Evolutionary conservation across 805 yeast species (phyloP), one percentile per base, ranked within the genome.

Genomic region (Metschnikowia gelsemii): DNA sequence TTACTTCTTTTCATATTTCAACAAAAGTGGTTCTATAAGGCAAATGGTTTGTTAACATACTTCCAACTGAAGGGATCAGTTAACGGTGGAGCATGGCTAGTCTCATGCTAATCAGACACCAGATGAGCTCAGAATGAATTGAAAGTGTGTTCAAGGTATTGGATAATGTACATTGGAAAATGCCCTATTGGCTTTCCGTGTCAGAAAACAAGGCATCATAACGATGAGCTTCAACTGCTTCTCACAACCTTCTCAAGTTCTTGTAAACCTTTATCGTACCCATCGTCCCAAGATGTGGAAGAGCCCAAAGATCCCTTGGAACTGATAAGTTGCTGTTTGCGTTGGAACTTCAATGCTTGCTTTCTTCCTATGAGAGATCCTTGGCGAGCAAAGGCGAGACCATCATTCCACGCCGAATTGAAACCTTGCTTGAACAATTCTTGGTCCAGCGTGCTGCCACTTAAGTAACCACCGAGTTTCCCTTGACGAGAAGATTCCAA

Each of bases 251-350:
- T 31, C 18, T 32, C 43, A 8, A 73, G 79, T 37, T 69, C 70
- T 23, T 61, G 59, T 27, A 78, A 52, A 0, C 88, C 97, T 32
- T 75, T 73, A 37, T 76, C 77, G 56, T 78, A 89, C 0, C 96
- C 97, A 52, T 84, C 93, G 18, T 83, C 88, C 84, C 87, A 91
- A 61, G 86, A 96, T 96, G 96, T 89, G 37, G 79, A 40, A 55
- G 70, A 75, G 9, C 66, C 68, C 50, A 82, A 72, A 4, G 64
- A 54, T 4, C 93, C 91, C 47, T 76, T 73, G 6, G 62, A 56
- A 8, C 61, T 50, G 18, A 78, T 54, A 59, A 88, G 95, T 53
- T 87, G 86, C 1, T 55, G 57, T 26, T 75, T 63, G 48, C 97
- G 74, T n/a, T 84, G 75, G 11, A 54, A 50, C 46, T 72, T 79